Evolutionary conservation across 108 stramenopile species (phyloP), one percentile per base, ranked within the genome.

Genomic region (Aurantiochytrium sp.): DNA sequence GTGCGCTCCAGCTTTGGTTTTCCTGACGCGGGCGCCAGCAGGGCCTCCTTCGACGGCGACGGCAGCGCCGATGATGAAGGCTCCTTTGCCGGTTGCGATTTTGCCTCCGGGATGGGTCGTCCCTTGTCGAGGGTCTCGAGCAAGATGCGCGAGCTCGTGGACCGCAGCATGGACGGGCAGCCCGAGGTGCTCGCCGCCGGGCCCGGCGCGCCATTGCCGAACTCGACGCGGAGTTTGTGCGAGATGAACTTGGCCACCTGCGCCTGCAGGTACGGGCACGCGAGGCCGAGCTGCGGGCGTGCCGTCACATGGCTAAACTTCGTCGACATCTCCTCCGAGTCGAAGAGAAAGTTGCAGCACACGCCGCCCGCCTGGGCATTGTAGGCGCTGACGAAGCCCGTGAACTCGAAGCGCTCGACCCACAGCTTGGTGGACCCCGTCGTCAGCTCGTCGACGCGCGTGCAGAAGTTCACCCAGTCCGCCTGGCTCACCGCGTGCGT

Each of bases 391-490:
- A 22, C 69, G 22, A 81, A 81, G 42, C 41, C 69, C 10, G 42
- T 22, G 69, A 81, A 81, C 24, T 81, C 41, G 22, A 81, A 45
- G 37, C 42, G 41, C 5, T 81, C 42, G 12, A 45, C 17, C 42
- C 69, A 39, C 8, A 45, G 42, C 41, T 45, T 45, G 41, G 21
- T 81, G 4, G 41, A 39, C 10, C 37, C 37, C 34, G 37, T 39
- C 19, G 42, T n/a, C 4, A 81, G 37, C 42, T 81, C 41, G 24
- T 81, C 69, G 19, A 81, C 69, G 22, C 69, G 37, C 27, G 69
- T 81, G 22, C 69, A 81, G 22, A 81, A 81, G 24, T 45, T 45
- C 19, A 81, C 37, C 69, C 69, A 81, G 69, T 81, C 69, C 22
- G 69, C 69, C 27, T 45, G 41, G 27, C 69, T 45, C 15, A 81